phyloP scores from a whole-genome alignment of 2,329 filamentous ascomycete species.

The Paracoccidioides brasiliensis region DNA sequence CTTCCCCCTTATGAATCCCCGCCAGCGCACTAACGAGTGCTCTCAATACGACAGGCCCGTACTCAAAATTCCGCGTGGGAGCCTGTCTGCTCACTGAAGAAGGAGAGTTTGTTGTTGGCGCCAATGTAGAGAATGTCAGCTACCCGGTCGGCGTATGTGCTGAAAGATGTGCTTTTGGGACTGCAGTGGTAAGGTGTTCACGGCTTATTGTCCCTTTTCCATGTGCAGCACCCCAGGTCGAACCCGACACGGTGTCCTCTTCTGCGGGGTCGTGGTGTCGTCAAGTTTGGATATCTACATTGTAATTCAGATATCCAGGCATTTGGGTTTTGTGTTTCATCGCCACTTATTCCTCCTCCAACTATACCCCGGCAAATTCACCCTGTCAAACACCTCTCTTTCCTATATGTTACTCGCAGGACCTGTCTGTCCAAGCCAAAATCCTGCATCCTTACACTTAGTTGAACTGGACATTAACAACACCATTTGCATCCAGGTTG shows the following conservation, averaged over 20 bases:
- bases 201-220: no score
- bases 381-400: no score
- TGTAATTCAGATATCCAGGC: no score
- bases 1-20: neutral
- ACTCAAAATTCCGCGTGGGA: constrained; percentile 85
- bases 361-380: neutral
- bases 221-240: no score
- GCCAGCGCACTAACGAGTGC: neutral
- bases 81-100: constrained; percentile 55
- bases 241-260: no score
- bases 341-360: neutral
- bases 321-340: neutral
- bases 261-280: no score
- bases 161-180: constrained; percentile 77
- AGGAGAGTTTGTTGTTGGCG: constrained; percentile 53
- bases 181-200: constrained; percentile 46
- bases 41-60: constrained; percentile 44
- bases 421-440: no score
- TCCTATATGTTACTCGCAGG: no score
- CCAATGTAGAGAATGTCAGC: constrained; percentile 84
- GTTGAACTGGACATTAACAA: no score
- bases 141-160: constrained; percentile 95
- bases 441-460: no score
- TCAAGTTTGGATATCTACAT: no score
- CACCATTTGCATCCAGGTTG: constrained; percentile 18